These are phyloP conservation scores for Candida insectalens DNA, from an alignment of 805 yeast species.

Conservation along the genomic window DNA sequence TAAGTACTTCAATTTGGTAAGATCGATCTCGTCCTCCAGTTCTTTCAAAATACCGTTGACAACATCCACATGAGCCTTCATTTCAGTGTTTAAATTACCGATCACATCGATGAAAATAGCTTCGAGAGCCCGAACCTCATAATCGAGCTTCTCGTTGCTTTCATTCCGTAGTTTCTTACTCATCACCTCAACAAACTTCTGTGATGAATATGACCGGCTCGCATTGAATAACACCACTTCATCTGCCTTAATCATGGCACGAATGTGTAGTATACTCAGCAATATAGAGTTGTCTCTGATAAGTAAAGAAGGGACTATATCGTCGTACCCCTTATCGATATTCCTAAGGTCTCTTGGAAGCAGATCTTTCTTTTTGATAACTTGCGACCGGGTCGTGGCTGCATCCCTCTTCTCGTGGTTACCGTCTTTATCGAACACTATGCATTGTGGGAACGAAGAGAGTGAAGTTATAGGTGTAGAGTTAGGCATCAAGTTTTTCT, in stretches of 20 bases:
- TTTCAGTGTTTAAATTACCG: constrained; percentile 71
- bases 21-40: constrained; percentile 72
- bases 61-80: constrained; percentile 74
- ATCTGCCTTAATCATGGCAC: constrained; percentile 44
- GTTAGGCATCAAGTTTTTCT: constrained; percentile 17
- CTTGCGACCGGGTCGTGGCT: constrained; percentile 32
- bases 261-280: constrained; percentile 37
- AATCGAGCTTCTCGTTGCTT: constrained; percentile 44
- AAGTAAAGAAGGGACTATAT: constrained; percentile 48
- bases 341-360: constrained; percentile 46
- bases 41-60: constrained; percentile 66
- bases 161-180: constrained; percentile 27
- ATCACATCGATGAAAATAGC: constrained; percentile 75
- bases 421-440: constrained; percentile 39
- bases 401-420: constrained; percentile 33
- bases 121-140: constrained; percentile 87
- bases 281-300: constrained; percentile 37
- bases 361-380: constrained; percentile 35
- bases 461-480: not conserved
- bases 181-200: constrained; percentile 34
- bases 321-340: constrained; percentile 35
- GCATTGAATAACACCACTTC: constrained; percentile 39
- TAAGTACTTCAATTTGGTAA: constrained; percentile 67
- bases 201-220: constrained; percentile 35
- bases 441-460: constrained; percentile 26